Evolutionary conservation across 108 stramenopile genomes (phyloP).

Genomic region (Cylindrotheca closterium): DNA sequence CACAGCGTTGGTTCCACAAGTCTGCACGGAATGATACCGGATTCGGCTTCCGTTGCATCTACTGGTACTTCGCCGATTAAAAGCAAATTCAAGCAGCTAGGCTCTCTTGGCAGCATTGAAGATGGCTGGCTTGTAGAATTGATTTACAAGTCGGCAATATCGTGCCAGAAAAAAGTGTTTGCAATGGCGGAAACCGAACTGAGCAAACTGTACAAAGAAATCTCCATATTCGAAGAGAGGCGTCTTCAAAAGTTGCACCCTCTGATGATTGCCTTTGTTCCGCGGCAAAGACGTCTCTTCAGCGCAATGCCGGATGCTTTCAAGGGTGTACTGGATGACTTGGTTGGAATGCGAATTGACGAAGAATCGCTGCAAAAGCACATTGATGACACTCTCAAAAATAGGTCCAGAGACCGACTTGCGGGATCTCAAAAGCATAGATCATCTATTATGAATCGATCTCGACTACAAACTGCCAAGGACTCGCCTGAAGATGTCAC

Average conservation of each 20-base stretch:
- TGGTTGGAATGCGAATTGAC: constrained; percentile 66
- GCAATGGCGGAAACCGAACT: constrained; percentile 57
- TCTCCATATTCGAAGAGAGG: constrained; percentile 55
- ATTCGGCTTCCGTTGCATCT: not conserved
- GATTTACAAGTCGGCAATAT: constrained; percentile 71
- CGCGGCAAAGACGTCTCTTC: constrained; percentile 63
- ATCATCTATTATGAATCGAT: constrained; percentile 43
- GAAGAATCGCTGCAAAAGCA: constrained; percentile 62
- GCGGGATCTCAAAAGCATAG: constrained; percentile 53
- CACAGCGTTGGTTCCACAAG: constrained; percentile 21
- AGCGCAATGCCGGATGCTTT: constrained; percentile 48
- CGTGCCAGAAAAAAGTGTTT: constrained; percentile 52
- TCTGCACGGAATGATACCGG: constrained; percentile 23
- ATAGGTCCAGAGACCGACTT: constrained; percentile 57
- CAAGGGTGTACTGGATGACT: constrained; percentile 49
- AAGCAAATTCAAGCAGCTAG: constrained; percentile 18
- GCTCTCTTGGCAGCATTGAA: constrained; percentile 21
- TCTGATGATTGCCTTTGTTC: constrained; percentile 56
- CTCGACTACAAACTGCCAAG: constrained; percentile 10
- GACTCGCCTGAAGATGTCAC: constrained; percentile 29
- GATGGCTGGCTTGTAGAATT: constrained; percentile 81
- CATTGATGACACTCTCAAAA: constrained; percentile 57
- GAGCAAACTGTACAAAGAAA: constrained; percentile 47
- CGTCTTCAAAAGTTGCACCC: constrained; percentile 55
- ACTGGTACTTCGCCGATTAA: constrained; percentile 28